Base-by-base conservation (phyloP, 305 asterid species). In the Striga hermonthica region DNA sequence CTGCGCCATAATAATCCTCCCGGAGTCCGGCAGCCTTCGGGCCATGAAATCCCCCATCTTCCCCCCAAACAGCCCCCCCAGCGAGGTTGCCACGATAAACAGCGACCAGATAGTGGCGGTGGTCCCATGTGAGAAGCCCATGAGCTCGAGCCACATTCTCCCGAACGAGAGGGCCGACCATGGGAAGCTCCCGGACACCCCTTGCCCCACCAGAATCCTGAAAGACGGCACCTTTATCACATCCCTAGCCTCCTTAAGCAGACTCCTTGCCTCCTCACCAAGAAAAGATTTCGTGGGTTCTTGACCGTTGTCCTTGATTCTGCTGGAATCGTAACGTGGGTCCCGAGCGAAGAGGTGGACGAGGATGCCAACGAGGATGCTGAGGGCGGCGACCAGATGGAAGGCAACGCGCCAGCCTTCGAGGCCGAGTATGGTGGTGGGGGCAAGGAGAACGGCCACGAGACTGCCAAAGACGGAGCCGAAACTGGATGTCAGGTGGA, bases 361-460 rank as follows among this genome's bases (percentile, higher is more conserved):
- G 35, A 79, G 68, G 58, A 83, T 62, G 4, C 96, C 97, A 6
- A 90, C 76, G 3, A 79, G 49, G 44, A 88, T 78, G 47, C 97
- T 90, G 65, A 90, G 28, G 4, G 78, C 12, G 31, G 83, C 96
- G 36, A 90, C 95, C 4, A 90, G 58, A 80, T 86, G 87, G 73
- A 90, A 90, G 10, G 96, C 87, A 1, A 90, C 58, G 70, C 97
- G 78, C 97, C 97, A 90, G 36, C 97, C 97, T 0, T 91, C 80
- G 15, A 90, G 78, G 4, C 97, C 97, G 80, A 83, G 63, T 75
- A 84, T 64, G 3, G 95, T 50, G 0, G 84, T 70, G 57, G 86
- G 76, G 58, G 96, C 95, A 12, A 91, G 37, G 2, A 91, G 70
- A 36, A 86, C 84, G 0, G 96, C 75, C 22, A 78, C 7, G n/a